These are phyloP conservation scores for Cordyceps fumosorosea DNA, from an alignment of 2,329 filamentous ascomycete genomes.

Conservation along the genomic window DNA sequence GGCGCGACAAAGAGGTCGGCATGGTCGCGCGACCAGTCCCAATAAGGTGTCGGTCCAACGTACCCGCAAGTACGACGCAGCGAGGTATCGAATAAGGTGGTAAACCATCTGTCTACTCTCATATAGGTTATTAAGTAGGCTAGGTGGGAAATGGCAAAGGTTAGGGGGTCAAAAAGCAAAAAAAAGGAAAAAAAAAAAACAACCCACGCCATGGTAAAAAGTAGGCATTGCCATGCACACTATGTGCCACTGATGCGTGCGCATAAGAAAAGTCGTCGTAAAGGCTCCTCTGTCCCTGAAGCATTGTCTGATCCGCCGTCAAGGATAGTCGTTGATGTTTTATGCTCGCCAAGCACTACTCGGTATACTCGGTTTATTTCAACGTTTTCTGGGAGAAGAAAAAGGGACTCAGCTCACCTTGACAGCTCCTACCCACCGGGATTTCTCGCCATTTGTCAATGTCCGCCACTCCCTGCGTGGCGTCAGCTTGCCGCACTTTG, in stretches of 20 bases:
- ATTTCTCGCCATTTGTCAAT: background rate
- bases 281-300: background rate
- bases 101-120: too few species aligned
- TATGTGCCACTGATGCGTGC: background rate
- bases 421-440: constrained; percentile 1
- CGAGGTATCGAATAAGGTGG: background rate
- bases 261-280: constrained; percentile 1
- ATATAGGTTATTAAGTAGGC: too few species aligned
- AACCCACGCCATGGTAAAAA: constrained; percentile 2
- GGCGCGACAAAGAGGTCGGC: background rate
- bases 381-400: background rate
- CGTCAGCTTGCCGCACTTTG: background rate
- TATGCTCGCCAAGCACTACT: constrained; percentile 1
- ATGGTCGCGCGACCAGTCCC: constrained; percentile 10
- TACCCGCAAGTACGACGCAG: constrained; percentile 2
- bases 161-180: too few species aligned
- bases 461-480: background rate
- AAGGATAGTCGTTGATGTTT: background rate
- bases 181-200: background rate
- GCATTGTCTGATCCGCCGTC: background rate
- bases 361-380: too few species aligned
- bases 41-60: constrained; percentile 1
- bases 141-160: too few species aligned
- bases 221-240: background rate
- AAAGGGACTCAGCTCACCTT: background rate